Percentiles rank a stretch among this genome's conserved stretches.
phyloP scores from a whole-genome alignment of 345 rosid genomes.

The Dovyalis caffra region DNA sequence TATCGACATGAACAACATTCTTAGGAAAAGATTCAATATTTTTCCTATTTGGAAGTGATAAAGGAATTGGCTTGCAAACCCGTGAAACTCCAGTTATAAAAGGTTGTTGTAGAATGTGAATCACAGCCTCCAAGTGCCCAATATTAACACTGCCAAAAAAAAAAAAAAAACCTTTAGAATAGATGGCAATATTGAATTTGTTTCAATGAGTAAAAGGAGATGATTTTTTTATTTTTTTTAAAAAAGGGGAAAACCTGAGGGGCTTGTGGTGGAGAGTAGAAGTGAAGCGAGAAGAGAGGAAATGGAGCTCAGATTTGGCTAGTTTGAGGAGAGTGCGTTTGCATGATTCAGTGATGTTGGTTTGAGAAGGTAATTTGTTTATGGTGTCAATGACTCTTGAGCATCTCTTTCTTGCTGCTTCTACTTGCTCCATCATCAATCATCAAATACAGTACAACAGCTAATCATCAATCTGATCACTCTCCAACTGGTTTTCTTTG shows the following conservation, averaged over 20 bases:
- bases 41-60: conserved; percentile 5
- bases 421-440: conserved; percentile 29
- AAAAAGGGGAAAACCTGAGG: conserved; percentile 38
- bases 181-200: not conserved
- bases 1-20: conserved; percentile 55
- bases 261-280: conserved; percentile 22
- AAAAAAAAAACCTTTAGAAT: not conserved
- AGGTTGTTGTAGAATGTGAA: conserved; percentile 56
- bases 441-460: no score
- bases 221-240: no score
- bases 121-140: conserved; percentile 78
- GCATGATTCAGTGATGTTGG: conserved; percentile 42
- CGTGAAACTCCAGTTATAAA: conserved; percentile 69
- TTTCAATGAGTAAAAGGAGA: not conserved
- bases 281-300: conserved; percentile 48
- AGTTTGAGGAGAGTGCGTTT: conserved; percentile 66
- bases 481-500: no score
- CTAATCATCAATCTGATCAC: no score
- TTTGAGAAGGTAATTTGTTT: conserved; percentile 33
- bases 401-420: conserved; percentile 55
- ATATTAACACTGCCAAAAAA: conserved; percentile 53
- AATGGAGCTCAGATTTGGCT: conserved; percentile 68
- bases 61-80: conserved; percentile 65
- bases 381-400: conserved; percentile 40
- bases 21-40: conserved; percentile 8